Evolutionary conservation across 2,329 filamentous ascomycete species (phyloP), one percentile per base, ranked within the genome.

Genomic region (Graphilbum sp.): DNA sequence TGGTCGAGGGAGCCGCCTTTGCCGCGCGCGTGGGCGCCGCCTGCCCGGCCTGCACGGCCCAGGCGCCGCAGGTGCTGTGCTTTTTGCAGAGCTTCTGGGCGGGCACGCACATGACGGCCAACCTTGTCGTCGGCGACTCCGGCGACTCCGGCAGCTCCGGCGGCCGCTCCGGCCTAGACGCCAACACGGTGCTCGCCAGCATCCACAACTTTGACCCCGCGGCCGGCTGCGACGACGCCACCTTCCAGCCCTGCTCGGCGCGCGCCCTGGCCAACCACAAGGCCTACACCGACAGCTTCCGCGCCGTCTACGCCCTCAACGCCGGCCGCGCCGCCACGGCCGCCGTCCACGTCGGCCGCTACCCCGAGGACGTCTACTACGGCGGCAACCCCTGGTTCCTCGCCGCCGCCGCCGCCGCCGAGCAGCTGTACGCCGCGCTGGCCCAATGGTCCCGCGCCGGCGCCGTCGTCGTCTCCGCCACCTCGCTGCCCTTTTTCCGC

Each of bases 351-450:
- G 61, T 79, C 6, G 79, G 79, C 33, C 63, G 79, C 42, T 84
- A 85, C 51, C 57, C 74, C 0, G 78, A 83, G 53, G 82, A 92
- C 47, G 57, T 64, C 4, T 90, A 88, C 57, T 79, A 77, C 54
- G 72, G 72, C 43, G 82, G 81, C 1, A 86, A 90, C 54, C 83
- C 83, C 2, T 90, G 83, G 83, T 48, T 34, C 49, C 65, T 88
- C 12, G 69, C 69, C 48, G 88, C 79, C 1, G 64, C 85, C 23
- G 81, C 80, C 2, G 80, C 80, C 0, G 84, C 82, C 3, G 83
- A 90, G 56, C 77, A 82, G 51, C 67, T 92, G 3, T 88, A 86
- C 53, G 76, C 81, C 48, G 78, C 83, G 1, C 50, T 86, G 2
- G 76, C 78, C 46, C 73, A 79, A 36, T 88, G 80, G 79, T 64